These are phyloP conservation scores for Tylopilus sp. DNA, from an alignment of 768 basidiomycete genomes.

Conservation along the genomic window DNA sequence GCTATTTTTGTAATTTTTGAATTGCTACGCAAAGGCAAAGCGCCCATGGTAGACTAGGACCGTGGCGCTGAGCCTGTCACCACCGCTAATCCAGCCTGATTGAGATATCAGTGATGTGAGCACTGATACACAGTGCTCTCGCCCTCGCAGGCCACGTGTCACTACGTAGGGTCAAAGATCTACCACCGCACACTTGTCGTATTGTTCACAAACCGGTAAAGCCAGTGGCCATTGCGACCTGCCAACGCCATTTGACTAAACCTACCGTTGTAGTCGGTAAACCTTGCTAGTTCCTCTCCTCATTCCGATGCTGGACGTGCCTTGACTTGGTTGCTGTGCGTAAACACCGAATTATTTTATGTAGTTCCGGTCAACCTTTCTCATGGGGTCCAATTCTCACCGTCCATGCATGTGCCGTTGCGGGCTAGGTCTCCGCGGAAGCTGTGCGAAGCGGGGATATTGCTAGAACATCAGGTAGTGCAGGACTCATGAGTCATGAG, in stretches of 20 bases:
- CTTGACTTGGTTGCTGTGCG: conserved; percentile 19
- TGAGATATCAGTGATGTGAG: conserved; percentile 10
- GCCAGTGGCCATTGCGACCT: background rate
- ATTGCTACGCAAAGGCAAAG: conserved; percentile 2
- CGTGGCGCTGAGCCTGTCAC: conserved; percentile 7
- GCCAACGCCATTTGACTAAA: background rate
- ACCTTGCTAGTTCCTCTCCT: background rate
- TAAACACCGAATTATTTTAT: conserved; percentile 9
- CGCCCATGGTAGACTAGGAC: conserved; percentile 4
- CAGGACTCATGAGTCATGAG: background rate
- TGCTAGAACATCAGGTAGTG: background rate
- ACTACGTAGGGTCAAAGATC: conserved; percentile 9
- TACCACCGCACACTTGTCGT: conserved; percentile 9
- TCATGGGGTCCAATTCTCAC: conserved; percentile 21
- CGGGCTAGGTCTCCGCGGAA: conserved; percentile 21
- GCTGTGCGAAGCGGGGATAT: conserved; percentile 18
- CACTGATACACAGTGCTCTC: conserved; percentile 12
- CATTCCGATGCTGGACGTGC: background rate
- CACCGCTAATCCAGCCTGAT: conserved; percentile 20
- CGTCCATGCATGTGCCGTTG: conserved; percentile 13
- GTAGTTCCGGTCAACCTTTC: conserved; percentile 17
- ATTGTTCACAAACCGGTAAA: conserved; percentile 9
- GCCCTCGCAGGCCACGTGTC: conserved; percentile 18
- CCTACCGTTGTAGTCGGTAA: background rate
- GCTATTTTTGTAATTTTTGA: conserved; percentile 13